Evolutionary conservation across 805 yeast genomes (phyloP).

Genomic region (Wickerhamomyces mucosus): DNA sequence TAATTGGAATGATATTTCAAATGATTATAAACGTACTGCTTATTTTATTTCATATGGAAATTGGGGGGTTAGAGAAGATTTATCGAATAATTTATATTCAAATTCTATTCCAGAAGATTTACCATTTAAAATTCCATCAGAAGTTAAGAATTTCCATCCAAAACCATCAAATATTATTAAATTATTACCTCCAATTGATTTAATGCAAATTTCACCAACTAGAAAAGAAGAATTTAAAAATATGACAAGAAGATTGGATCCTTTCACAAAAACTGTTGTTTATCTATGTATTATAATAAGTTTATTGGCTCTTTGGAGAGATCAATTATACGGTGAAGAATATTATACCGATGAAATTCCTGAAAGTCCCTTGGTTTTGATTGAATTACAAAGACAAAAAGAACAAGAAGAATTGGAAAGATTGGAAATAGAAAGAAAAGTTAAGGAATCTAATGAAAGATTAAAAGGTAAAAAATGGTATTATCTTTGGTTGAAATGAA

Average conservation of each 20-base stretch:
- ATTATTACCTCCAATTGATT: conserved; percentile 28
- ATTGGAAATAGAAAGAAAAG: conserved; percentile 7
- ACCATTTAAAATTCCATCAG: conserved; percentile 40
- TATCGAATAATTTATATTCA: conserved; percentile 35
- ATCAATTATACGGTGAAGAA: conserved; percentile 36
- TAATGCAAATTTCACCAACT: conserved; percentile 33
- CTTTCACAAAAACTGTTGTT: conserved; percentile 43
- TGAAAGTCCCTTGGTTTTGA: conserved; percentile 30
- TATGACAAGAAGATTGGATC: conserved; percentile 44
- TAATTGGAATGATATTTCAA: conserved; percentile 45
- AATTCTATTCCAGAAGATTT: conserved; percentile 45
- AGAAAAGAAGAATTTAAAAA: conserved; percentile 35
- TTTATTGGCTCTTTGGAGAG: conserved; percentile 45
- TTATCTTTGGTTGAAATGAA: conserved; percentile 18
- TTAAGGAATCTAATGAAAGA: conserved; percentile 1
- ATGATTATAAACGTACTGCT: conserved; percentile 42
- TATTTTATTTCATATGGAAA: conserved; percentile 61
- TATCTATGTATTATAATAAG: conserved; percentile 38
- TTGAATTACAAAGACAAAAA: conserved; percentile 23
- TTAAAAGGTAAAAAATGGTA: conserved; percentile 15
- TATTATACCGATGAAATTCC: conserved; percentile 23
- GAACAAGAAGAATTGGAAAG: conserved; percentile 8
- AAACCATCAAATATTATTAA: conserved; percentile 14
- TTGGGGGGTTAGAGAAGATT: conserved; percentile 59
- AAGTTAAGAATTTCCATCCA: conserved; percentile 13